phyloP scores from a whole-genome alignment of 441 rosid species.

The Adansonia gregorii region DNA sequence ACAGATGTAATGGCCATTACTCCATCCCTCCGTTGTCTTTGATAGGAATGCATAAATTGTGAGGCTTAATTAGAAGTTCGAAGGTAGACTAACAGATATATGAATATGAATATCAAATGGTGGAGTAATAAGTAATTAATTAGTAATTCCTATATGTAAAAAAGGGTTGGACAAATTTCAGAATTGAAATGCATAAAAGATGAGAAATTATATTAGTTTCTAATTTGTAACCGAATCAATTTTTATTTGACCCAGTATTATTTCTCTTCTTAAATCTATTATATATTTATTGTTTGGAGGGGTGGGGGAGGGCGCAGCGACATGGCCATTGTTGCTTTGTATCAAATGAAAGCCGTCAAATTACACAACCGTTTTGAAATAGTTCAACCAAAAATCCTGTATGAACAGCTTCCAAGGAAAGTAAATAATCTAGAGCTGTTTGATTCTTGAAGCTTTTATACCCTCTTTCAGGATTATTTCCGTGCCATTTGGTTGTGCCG shows the following conservation, averaged over 20 bases:
- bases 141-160: not conserved
- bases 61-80: too few species aligned
- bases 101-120: not conserved
- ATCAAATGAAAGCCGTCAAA: not conserved
- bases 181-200: not conserved
- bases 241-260: not conserved
- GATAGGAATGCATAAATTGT: too few species aligned
- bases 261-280: too few species aligned
- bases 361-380: not conserved
- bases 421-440: conserved; percentile 13
- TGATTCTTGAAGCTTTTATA: not conserved
- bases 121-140: too few species aligned
- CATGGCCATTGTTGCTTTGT: not conserved
- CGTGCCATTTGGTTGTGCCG: conserved; percentile 26
- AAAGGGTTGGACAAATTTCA: not conserved
- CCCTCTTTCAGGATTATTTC: not conserved
- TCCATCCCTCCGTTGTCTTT: too few species aligned
- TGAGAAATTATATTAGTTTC: not conserved
- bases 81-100: too few species aligned
- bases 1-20: conserved; percentile 3
- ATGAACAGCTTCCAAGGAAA: not conserved
- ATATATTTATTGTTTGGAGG: not conserved
- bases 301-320: not conserved
- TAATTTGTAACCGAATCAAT: not conserved
- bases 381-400: not conserved